A percentile compares a stretch with the other conserved stretches of the same genome.
Evolutionary conservation across 2,329 filamentous ascomycete genomes (phyloP).

Genomic region (Dactylonectria macrodidyma): DNA sequence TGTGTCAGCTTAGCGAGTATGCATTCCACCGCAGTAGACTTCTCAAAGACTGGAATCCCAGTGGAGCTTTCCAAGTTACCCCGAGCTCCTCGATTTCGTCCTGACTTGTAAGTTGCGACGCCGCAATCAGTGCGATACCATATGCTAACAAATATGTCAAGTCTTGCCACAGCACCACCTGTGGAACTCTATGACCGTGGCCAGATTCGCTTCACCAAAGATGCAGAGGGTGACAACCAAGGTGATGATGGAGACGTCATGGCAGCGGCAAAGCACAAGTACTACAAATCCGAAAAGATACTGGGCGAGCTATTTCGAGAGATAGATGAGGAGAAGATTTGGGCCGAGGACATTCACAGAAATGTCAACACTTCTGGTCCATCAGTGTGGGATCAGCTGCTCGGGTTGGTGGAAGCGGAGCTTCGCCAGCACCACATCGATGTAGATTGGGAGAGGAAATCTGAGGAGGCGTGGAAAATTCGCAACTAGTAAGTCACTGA

Average conservation of each 20-base stretch:
- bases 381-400: slow-evolving; percentile 62
- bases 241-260: slow-evolving; percentile 58
- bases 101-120: slow-evolving; percentile 67
- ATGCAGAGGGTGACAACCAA: slow-evolving; percentile 49
- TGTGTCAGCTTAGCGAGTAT: slow-evolving; percentile 73
- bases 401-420: slow-evolving; percentile 43
- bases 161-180: slow-evolving; percentile 63
- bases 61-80: slow-evolving; percentile 65
- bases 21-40: slow-evolving; percentile 81
- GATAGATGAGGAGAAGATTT: slow-evolving; percentile 81
- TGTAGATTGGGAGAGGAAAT: slow-evolving; percentile 53
- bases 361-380: slow-evolving; percentile 43
- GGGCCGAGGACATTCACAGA: slow-evolving; percentile 63
- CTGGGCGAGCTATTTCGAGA: slow-evolving; percentile 80
- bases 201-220: slow-evolving; percentile 51
- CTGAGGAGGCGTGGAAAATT: slow-evolving; percentile 60
- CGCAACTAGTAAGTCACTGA: slow-evolving; percentile 62
- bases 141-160: slow-evolving; percentile 39
- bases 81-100: slow-evolving; percentile 57
- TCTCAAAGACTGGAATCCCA: slow-evolving; percentile 80
- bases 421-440: slow-evolving; percentile 38
- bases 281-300: slow-evolving; percentile 78
- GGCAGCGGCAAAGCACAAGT: slow-evolving; percentile 62
- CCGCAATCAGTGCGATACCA: not conserved
- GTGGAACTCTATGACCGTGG: slow-evolving; percentile 61